These are phyloP conservation scores for Hibiscus syriacus DNA, from an alignment of 345 rosid species.

Conservation along the genomic window DNA sequence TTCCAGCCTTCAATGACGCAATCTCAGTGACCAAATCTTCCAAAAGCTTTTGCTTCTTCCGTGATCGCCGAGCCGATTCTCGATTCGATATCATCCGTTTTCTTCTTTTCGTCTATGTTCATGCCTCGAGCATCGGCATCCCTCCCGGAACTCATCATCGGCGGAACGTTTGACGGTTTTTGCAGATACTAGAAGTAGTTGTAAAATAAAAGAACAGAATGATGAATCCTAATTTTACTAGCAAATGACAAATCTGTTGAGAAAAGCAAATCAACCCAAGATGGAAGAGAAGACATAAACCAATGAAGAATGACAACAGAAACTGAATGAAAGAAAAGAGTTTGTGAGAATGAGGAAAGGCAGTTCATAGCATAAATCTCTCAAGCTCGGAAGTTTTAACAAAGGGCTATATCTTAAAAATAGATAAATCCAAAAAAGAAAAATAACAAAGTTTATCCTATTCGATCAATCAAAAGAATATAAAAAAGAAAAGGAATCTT, in stretches of 20 bases:
- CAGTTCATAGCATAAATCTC: slow-evolving; percentile 2
- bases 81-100: slow-evolving; percentile 14
- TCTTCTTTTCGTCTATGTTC: slow-evolving; percentile 8
- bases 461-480: slow-evolving; percentile 1
- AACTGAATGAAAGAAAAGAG: slow-evolving; percentile 7
- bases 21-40: neutral
- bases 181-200: neutral
- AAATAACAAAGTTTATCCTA: neutral
- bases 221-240: neutral
- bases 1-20: neutral
- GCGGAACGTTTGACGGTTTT: neutral
- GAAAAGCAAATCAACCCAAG: neutral
- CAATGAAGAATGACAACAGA: slow-evolving; percentile 14
- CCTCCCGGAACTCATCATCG: neutral
- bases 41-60: slow-evolving; percentile 13
- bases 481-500: neutral
- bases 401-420: neutral
- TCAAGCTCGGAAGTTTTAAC: neutral
- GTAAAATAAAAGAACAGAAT: neutral
- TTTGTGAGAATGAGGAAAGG: slow-evolving; percentile 9
- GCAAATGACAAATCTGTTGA: neutral
- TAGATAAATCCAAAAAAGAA: neutral
- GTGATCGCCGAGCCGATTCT: slow-evolving; percentile 11
- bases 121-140: neutral
- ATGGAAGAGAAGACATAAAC: slow-evolving; percentile 10